Conservation (phyloP, 768 basidiomycete species). For the Boletus speciosus region DNA sequence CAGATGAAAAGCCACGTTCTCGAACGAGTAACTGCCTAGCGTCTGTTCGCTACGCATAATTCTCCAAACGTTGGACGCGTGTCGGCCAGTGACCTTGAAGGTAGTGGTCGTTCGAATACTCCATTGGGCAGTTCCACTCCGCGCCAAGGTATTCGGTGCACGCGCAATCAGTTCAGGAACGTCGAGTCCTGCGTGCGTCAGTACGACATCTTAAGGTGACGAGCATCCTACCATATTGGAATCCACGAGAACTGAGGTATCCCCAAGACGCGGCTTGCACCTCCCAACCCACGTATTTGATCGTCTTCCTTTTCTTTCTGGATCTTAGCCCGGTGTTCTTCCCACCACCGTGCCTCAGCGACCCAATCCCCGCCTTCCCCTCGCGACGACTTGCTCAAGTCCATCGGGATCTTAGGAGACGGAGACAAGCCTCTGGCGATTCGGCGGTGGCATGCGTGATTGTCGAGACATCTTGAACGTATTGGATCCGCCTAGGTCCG, state of each 20-base stretch:
- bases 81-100: constrained; percentile 81
- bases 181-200: constrained; percentile 55
- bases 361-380: constrained; percentile 61
- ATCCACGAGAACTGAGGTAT: constrained; percentile 70
- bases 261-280: constrained; percentile 89
- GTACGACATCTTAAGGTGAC: background rate
- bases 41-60: constrained; percentile 84
- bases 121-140: constrained; percentile 59
- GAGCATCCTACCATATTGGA: constrained; percentile 46
- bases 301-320: constrained; percentile 39
- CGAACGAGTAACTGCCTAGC: constrained; percentile 79
- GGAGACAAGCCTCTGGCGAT: constrained; percentile 63
- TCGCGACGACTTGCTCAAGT: constrained; percentile 62
- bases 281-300: constrained; percentile 73
- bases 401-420: constrained; percentile 68
- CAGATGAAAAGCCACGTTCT: constrained; percentile 83
- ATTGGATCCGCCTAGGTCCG: constrained; percentile 6
- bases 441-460: constrained; percentile 63
- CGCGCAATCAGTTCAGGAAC: constrained; percentile 72
- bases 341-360: constrained; percentile 73
- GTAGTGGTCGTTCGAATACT: constrained; percentile 70
- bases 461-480: constrained; percentile 55
- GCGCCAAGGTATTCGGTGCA: constrained; percentile 48
- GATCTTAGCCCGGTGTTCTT: constrained; percentile 62
- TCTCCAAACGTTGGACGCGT: constrained; percentile 91